These are phyloP conservation scores for Globisporangium cystogenes DNA, from an alignment of 352 stramenopile genomes.

Conservation along the genomic window DNA sequence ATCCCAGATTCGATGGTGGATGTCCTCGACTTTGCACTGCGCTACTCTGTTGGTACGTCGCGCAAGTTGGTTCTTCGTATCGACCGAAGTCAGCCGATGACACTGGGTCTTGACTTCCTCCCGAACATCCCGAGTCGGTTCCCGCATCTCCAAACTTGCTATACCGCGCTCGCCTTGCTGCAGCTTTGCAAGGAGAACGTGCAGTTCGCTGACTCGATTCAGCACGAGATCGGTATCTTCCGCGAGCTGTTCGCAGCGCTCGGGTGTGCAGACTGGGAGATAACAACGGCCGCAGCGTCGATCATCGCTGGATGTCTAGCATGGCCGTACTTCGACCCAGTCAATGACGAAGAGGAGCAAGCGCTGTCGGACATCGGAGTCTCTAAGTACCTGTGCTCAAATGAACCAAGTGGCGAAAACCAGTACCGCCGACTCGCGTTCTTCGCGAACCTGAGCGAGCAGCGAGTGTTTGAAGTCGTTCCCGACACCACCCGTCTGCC, in stretches of 20 bases:
- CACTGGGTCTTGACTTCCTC: constrained; percentile 3
- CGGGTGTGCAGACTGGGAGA: constrained; percentile 10
- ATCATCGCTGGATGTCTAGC: background rate
- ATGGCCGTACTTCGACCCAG: background rate
- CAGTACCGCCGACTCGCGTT: constrained; percentile 12
- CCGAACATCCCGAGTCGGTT: background rate
- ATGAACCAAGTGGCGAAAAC: background rate
- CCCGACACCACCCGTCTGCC: constrained; percentile 9
- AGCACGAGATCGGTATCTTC: constrained; percentile 11
- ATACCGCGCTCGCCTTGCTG: constrained; percentile 3
- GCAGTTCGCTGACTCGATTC: constrained; percentile 4
- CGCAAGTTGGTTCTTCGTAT: constrained; percentile 2
- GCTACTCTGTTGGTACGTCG: constrained; percentile 1
- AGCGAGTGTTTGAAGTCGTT: constrained; percentile 5
- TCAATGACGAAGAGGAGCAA: background rate
- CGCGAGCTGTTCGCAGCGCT: constrained; percentile 15
- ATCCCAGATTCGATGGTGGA: constrained; percentile 3
- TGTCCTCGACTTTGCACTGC: constrained; percentile 4
- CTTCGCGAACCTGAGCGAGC: constrained; percentile 10
- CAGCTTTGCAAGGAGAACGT: constrained; percentile 2
- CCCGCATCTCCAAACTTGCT: background rate
- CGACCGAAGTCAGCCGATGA: background rate
- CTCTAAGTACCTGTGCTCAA: constrained; percentile 1
- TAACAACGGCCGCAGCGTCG: constrained; percentile 1
- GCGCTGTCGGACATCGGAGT: background rate